Base-by-base conservation (phyloP, 768 basidiomycete genomes). In the Lentinula sp. region DNA sequence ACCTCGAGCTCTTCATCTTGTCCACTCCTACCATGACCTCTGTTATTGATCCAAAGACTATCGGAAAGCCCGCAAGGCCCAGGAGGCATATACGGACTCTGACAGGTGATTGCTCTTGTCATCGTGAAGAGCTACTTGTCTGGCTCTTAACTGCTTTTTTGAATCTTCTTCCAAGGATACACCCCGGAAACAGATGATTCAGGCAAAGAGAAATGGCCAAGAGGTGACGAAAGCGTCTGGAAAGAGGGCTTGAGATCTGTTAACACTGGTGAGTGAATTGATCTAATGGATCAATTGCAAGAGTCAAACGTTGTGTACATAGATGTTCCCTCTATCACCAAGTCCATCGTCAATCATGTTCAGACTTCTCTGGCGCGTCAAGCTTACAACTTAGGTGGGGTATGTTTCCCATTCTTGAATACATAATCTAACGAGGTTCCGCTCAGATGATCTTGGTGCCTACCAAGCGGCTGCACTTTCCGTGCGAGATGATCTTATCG, bases 401-500 rank as follows among this genome's bases (percentile, higher is more conserved):
- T 20, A 28, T 15, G 46, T 8, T 15, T 4, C 32, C 39, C 37
- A 28, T 20, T 28, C 4, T 45, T 61, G 15, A 13, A 39, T 50
- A 36, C 46, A 39, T 20, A 15, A 8, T 62, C 42, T 36, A 20
- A 59, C 16, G 23, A 15, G 4, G 28, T 28, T 23, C 8, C 6
- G 10, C 28, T n/a, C 61, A 83, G 89, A 91, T 71, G 76, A 90
- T 71, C 74, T 93, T 39, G 91, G 93, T 50, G 91, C 93, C 42
- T 98, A 97, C 76, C 93, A 96, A 72, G 95, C 95, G 3, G 83
- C 91, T 15, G 94, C 96, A 3, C 75, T 96, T 39, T 87, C 92
- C 49, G 90, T 90, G 54, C 82, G 95, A 61, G 95, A 98, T 73
- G 87, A 92, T 68, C 82, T 98, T 42, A 79, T 97, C 57, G 90